Conservation (phyloP, 2,329 filamentous ascomycete genomes). For the Neofusicoccum laricinum region DNA sequence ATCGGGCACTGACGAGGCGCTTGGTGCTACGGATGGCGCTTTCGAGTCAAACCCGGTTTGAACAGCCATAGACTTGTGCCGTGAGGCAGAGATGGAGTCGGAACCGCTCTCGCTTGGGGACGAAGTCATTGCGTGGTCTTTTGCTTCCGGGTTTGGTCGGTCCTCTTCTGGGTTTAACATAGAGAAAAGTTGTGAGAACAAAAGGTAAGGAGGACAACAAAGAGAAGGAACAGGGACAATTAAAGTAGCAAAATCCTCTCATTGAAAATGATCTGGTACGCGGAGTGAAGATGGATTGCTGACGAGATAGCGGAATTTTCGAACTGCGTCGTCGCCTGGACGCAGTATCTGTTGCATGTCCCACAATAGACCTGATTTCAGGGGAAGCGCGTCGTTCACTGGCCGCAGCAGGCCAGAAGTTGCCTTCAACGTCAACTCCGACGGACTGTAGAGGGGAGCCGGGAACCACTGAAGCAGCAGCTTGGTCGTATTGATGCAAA, state of each 20-base stretch:
- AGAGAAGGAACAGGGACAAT: neutral
- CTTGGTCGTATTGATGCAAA: neutral
- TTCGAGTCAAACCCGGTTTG: neutral
- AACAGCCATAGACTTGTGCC: neutral
- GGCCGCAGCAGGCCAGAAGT: neutral
- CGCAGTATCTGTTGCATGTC: neutral
- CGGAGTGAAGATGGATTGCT: neutral
- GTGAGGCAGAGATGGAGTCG: neutral
- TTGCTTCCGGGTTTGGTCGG: neutral
- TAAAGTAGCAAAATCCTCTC: neutral
- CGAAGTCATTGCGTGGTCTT: neutral
- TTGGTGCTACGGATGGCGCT: neutral
- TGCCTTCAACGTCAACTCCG: neutral
- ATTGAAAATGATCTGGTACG: neutral
- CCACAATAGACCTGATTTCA: neutral
- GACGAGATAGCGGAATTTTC: neutral
- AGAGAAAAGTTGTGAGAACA: neutral
- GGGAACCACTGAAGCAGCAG: neutral
- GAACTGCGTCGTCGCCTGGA: neutral
- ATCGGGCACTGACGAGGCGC: neutral
- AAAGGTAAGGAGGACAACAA: neutral
- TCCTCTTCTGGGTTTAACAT: neutral
- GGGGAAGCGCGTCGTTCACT: neutral
- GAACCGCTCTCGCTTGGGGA: neutral
- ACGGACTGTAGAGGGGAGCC: slow-evolving; percentile 11